These are phyloP conservation scores for Lachnellula hyalina DNA, from an alignment of 2,329 filamentous ascomycete species.

Conservation along the genomic window DNA sequence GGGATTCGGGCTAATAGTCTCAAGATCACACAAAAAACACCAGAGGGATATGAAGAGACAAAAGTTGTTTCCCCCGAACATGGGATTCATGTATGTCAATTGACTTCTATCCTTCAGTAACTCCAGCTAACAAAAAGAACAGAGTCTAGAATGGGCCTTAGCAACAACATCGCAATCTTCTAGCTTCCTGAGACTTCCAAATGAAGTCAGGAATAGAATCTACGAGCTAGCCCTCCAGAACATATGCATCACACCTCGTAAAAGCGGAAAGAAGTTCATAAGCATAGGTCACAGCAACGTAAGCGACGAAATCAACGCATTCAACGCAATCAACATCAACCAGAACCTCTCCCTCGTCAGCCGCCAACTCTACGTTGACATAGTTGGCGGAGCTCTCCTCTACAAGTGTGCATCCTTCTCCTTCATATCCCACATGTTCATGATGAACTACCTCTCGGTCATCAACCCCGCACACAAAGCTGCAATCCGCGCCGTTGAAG, in stretches of 20 bases:
- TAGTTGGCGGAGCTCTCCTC: conserved; percentile 10
- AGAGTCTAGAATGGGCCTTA: conserved; percentile 11
- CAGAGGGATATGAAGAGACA: not conserved
- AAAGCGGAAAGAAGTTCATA: conserved; percentile 1
- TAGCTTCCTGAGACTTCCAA: conserved; percentile 3
- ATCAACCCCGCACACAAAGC: conserved; percentile 11
- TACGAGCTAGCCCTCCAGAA: conserved; percentile 1
- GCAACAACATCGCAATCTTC: conserved; percentile 4
- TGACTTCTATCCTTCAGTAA: not conserved
- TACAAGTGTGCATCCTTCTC: conserved; percentile 1
- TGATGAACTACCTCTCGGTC: conserved; percentile 6
- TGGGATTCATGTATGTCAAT: conserved; percentile 15
- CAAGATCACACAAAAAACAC: conserved; percentile 1
- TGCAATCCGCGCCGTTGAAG: not conserved
- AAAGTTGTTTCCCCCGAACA: conserved; percentile 7
- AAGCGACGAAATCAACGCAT: not conserved
- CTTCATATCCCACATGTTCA: not conserved
- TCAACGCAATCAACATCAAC: not conserved
- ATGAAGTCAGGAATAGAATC: conserved; percentile 8
- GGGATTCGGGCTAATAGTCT: not conserved
- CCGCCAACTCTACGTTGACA: conserved; percentile 13
- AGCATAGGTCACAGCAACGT: not conserved
- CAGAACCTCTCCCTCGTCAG: conserved; percentile 4
- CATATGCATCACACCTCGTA: not conserved
- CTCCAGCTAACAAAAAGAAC: not conserved